These are phyloP conservation scores for Dioscorea zingiberensis DNA, from an alignment of 106 monocot genomes.

Conservation along the genomic window DNA sequence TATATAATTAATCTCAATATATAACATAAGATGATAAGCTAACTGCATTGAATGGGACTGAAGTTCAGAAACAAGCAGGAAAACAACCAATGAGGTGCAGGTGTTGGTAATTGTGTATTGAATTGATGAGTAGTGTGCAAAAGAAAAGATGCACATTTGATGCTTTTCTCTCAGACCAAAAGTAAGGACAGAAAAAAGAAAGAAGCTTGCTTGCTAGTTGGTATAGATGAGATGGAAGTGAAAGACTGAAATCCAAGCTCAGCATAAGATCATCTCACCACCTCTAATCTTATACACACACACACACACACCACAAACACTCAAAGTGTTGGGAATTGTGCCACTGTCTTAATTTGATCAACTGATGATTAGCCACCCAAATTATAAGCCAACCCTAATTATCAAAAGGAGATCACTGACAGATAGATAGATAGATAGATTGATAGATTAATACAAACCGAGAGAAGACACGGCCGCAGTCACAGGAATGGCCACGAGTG, in stretches of 20 bases:
- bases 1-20: not conserved
- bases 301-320: too few species aligned
- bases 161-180: not conserved
- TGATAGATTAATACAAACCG: constrained; percentile 16
- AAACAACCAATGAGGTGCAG: too few species aligned
- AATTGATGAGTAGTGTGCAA: not conserved
- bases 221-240: too few species aligned
- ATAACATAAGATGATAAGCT: too few species aligned
- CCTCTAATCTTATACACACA: too few species aligned
- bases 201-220: too few species aligned
- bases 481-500: constrained; percentile 89
- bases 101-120: not conserved
- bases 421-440: not conserved
- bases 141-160: not conserved
- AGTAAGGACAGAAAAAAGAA: too few species aligned
- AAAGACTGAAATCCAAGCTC: too few species aligned
- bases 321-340: constrained; percentile 4
- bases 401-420: too few species aligned
- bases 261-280: not conserved
- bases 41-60: too few species aligned
- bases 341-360: too few species aligned
- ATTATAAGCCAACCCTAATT: not conserved
- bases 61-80: too few species aligned
- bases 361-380: not conserved
- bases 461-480: constrained; percentile 95